Evolutionary conservation across 306 rosid genomes (phyloP).

Genomic region (Gastrolobium bilobum): DNA sequence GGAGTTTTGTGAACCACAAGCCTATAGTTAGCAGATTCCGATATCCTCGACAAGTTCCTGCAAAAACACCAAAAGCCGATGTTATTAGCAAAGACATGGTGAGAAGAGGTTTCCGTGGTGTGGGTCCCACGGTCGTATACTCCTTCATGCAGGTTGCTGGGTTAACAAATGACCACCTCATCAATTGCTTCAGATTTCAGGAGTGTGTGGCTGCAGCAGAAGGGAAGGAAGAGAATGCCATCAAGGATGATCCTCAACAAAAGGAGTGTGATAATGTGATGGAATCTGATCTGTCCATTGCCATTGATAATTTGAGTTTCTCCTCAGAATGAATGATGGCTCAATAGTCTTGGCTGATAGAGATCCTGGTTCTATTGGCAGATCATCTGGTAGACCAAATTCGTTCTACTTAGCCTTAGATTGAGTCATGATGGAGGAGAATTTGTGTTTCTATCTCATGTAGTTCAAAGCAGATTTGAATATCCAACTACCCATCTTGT

Average conservation of each 20-base stretch:
- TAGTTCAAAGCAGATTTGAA: slow-evolving; percentile 53
- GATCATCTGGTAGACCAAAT: slow-evolving; percentile 46
- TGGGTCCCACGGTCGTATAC: slow-evolving; percentile 77
- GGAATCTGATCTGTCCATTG: slow-evolving; percentile 65
- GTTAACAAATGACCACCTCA: slow-evolving; percentile 82
- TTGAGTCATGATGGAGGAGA: slow-evolving; percentile 56
- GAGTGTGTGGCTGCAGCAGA: slow-evolving; percentile 71
- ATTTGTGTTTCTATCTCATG: slow-evolving; percentile 65
- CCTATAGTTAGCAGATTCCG: slow-evolving; percentile 75
- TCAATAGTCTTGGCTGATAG: slow-evolving; percentile 29
- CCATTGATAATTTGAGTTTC: slow-evolving; percentile 69
- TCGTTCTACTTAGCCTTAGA: slow-evolving; percentile 49
- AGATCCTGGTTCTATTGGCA: slow-evolving; percentile 51
- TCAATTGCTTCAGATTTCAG: slow-evolving; percentile 79
- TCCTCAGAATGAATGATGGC: slow-evolving; percentile 66
- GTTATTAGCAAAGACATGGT: slow-evolving; percentile 81
- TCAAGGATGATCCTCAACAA: slow-evolving; percentile 50
- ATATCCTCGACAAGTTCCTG: slow-evolving; percentile 87
- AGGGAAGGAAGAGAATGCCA: slow-evolving; percentile 64
- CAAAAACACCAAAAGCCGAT: slow-evolving; percentile 84
- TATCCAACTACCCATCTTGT: slow-evolving; percentile 53
- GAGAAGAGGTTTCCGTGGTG: slow-evolving; percentile 80
- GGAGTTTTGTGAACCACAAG: slow-evolving; percentile 86
- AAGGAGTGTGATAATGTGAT: slow-evolving; percentile 55
- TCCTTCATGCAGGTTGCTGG: slow-evolving; percentile 87